phyloP scores from a whole-genome alignment of 106 monocot genomes.

The Dioscorea alata region DNA sequence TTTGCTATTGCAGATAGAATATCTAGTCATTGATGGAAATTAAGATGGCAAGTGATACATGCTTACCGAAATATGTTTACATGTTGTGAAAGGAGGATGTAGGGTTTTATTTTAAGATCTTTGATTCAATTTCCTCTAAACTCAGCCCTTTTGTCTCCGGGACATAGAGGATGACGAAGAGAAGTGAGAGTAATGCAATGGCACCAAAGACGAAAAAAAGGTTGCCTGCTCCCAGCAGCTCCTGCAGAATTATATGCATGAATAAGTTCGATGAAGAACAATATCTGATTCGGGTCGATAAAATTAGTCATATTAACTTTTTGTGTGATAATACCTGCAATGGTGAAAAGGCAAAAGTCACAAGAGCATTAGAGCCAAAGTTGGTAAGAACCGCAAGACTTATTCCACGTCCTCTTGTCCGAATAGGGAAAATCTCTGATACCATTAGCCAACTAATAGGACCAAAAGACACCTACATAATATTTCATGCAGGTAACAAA shows the following conservation, averaged over 20 bases:
- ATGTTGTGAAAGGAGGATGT: no score
- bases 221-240: constrained; percentile 73
- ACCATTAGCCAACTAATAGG: constrained; percentile 99
- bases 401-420: constrained; percentile 88
- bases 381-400: constrained; percentile 91
- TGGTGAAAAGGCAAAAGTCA: constrained; percentile 93
- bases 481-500: not conserved
- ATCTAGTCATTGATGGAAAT: no score
- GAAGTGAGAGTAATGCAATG: constrained; percentile 67
- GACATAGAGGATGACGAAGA: constrained; percentile 67
- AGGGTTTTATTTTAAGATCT: constrained; percentile 55
- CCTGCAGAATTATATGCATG: constrained; percentile 34
- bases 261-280: not conserved
- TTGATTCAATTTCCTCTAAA: constrained; percentile 91
- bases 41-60: no score
- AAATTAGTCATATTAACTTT: not conserved
- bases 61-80: no score
- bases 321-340: constrained; percentile 45
- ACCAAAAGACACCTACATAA: constrained; percentile 86
- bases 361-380: constrained; percentile 94
- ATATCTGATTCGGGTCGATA: no score
- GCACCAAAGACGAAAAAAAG: constrained; percentile 83
- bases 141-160: constrained; percentile 94
- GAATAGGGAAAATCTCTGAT: constrained; percentile 91
- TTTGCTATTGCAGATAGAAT: no score